Percentiles rank a stretch among this genome's conserved stretches.
These are phyloP conservation scores for Diaporthe sp. DNA, from an alignment of 2,329 filamentous ascomycete species.

Conservation along the genomic window DNA sequence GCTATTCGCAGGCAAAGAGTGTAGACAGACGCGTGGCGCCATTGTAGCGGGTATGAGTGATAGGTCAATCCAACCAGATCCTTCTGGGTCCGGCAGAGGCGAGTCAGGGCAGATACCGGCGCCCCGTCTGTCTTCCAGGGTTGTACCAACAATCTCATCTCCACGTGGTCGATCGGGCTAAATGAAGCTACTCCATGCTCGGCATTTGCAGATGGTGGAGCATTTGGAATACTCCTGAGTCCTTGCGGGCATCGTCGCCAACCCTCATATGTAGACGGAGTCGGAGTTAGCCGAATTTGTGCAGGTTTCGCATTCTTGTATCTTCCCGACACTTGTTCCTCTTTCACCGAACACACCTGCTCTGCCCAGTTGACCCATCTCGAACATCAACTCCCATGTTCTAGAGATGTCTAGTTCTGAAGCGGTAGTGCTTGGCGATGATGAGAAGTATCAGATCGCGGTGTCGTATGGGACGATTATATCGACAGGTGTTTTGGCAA, in stretches of 20 bases:
- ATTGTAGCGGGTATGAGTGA: neutral
- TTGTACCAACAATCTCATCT: neutral
- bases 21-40: neutral
- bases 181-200: neutral
- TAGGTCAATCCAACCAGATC: neutral
- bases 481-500: conserved; percentile 30
- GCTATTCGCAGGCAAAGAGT: neutral
- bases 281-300: neutral
- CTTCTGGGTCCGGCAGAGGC: neutral
- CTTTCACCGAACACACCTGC: neutral
- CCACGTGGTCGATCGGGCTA: conserved; percentile 4
- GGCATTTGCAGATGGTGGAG: neutral
- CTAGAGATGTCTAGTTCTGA: neutral
- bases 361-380: neutral
- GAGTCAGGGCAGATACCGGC: neutral
- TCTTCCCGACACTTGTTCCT: neutral
- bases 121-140: neutral
- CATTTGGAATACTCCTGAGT: neutral
- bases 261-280: neutral
- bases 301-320: neutral
- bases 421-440: conserved; percentile 1
- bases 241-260: neutral
- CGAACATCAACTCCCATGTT: neutral
- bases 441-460: conserved; percentile 35
- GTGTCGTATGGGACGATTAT: conserved; percentile 37